These are phyloP conservation scores for Zymoseptoria passerinii DNA, from an alignment of 2,329 filamentous ascomycete species.

Conservation along the genomic window DNA sequence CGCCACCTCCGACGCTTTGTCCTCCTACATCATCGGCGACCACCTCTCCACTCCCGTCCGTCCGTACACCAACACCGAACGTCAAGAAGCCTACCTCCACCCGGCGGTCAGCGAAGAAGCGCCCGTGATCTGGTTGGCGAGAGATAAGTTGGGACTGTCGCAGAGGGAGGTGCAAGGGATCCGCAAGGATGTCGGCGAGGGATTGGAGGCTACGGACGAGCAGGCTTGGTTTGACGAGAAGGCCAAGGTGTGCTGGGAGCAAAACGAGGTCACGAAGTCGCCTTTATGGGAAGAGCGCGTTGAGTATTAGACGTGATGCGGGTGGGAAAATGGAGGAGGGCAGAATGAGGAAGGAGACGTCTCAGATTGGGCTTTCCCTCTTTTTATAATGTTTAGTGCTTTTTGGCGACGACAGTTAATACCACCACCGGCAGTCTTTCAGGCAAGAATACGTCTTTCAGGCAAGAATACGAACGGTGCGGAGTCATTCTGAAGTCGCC, in stretches of 20 bases:
- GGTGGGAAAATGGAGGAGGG: not conserved
- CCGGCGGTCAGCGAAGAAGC: slow-evolving; percentile 35
- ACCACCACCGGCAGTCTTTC: too few species aligned
- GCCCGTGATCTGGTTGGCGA: slow-evolving; percentile 38
- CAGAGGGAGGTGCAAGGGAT: slow-evolving; percentile 29
- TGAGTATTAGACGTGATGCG: not conserved
- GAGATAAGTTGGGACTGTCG: slow-evolving; percentile 37
- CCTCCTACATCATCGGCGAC: slow-evolving; percentile 1
- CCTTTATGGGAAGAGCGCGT: slow-evolving; percentile 24
- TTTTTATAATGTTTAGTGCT: too few species aligned
- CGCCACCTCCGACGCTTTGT: slow-evolving; percentile 9
- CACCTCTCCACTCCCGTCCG: slow-evolving; percentile 26
- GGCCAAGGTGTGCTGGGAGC: slow-evolving; percentile 37
- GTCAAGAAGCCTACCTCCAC: slow-evolving; percentile 37
- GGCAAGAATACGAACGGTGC: too few species aligned
- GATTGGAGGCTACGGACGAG: slow-evolving; percentile 33
- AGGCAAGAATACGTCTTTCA: too few species aligned
- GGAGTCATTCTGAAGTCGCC: too few species aligned
- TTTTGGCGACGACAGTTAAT: too few species aligned
- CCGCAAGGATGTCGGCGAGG: slow-evolving; percentile 18
- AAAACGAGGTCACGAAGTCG: slow-evolving; percentile 30
- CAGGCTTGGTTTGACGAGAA: slow-evolving; percentile 39
- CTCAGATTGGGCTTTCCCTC: too few species aligned
- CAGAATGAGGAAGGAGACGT: not conserved
- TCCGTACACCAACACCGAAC: slow-evolving; percentile 25